A percentile compares a stretch with the other conserved stretches of the same genome.
Evolutionary conservation across 257 asterid species (phyloP).

Genomic region (Salvia rosmarinus): DNA sequence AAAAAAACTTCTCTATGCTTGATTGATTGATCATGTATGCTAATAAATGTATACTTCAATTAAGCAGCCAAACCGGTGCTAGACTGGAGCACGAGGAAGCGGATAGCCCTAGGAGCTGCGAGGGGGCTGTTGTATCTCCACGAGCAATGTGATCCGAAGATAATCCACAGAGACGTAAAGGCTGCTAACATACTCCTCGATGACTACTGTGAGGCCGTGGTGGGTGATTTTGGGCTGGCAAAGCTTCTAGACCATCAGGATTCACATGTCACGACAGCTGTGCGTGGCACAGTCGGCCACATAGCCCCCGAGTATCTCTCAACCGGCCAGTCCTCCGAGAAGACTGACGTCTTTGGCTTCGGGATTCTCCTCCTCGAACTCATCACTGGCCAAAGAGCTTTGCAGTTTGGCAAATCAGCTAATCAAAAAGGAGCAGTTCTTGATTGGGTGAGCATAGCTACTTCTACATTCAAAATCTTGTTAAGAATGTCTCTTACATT

Average conservation of each 20-base stretch:
- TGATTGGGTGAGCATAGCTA: constrained; percentile 70
- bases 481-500: not conserved
- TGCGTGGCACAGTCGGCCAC: constrained; percentile 97
- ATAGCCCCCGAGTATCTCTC: constrained; percentile 97
- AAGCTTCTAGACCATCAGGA: constrained; percentile 95
- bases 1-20: not conserved
- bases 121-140: constrained; percentile 89
- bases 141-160: constrained; percentile 99
- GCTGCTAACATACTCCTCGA: constrained; percentile 95
- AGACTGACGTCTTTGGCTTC: constrained; percentile 96
- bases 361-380: constrained; percentile 94
- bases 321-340: constrained; percentile 97
- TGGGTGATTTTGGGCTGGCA: constrained; percentile 96
- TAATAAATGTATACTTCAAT: no score
- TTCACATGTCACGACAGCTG: constrained; percentile 96
- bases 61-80: constrained; percentile 73
- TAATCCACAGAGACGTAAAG: constrained; percentile 94
- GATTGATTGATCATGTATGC: no score
- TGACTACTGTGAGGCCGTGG: constrained; percentile 94
- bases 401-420: constrained; percentile 86
- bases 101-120: constrained; percentile 89
- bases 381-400: constrained; percentile 88
- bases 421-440: constrained; percentile 90
- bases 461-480: not conserved
- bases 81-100: constrained; percentile 89